phyloP scores from a whole-genome alignment of 73 alveolate species.

The Paramecium sexaurelia region DNA sequence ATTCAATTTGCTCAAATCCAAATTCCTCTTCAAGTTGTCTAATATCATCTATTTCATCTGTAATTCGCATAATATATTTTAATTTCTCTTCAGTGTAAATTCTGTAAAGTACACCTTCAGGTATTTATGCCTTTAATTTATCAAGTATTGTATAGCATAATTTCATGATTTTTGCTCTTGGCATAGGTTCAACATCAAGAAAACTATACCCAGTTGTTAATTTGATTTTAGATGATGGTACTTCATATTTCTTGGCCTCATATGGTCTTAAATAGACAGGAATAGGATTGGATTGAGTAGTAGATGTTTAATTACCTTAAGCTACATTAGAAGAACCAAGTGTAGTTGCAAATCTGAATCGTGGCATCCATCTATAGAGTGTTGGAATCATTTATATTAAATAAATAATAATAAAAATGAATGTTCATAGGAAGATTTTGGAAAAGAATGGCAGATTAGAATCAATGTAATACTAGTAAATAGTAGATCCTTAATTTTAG shows the following conservation, averaged over 20 bases:
- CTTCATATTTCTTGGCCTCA: slow-evolving; percentile 66
- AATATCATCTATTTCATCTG: slow-evolving; percentile 67
- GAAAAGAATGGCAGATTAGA: slow-evolving; percentile 10
- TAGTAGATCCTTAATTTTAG: not conserved
- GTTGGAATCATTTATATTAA: not conserved
- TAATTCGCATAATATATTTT: slow-evolving; percentile 64
- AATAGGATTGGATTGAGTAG: not conserved
- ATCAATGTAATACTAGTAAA: not conserved
- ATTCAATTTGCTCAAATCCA: slow-evolving; percentile 60
- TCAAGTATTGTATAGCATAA: slow-evolving; percentile 55
- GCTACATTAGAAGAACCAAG: not conserved
- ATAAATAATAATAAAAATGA: slow-evolving; percentile 29
- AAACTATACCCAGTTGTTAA: slow-evolving; percentile 60
- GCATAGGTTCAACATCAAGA: slow-evolving; percentile 72
- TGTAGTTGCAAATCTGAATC: not conserved
- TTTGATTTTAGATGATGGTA: slow-evolving; percentile 51
- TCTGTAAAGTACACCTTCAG: slow-evolving; percentile 64
- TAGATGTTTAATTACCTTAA: not conserved
- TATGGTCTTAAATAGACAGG: slow-evolving; percentile 66
- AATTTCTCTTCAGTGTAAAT: slow-evolving; percentile 67
- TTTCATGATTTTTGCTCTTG: slow-evolving; percentile 69
- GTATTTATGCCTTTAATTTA: slow-evolving; percentile 57
- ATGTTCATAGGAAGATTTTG: slow-evolving; percentile 18
- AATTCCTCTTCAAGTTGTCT: slow-evolving; percentile 65
- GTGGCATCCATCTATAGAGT: slow-evolving; percentile 17